phyloP scores from a whole-genome alignment of 371 early-diverging fungal species.

The Sporodiniella umbellata region DNA sequence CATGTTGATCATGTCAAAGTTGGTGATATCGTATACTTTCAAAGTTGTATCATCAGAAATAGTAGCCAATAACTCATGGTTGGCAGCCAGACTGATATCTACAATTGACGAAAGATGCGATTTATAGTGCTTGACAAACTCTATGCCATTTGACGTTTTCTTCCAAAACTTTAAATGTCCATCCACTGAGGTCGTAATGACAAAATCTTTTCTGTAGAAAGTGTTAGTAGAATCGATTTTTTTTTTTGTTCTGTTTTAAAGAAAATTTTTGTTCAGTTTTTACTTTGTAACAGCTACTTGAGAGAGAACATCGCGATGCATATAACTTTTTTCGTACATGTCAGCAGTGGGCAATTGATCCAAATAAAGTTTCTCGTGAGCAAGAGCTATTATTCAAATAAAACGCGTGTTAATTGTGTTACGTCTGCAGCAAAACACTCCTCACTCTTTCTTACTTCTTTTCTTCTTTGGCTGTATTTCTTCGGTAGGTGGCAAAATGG shows the following conservation, averaged over 20 bases:
- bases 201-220: slow-evolving; percentile 71
- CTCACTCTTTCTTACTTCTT: slow-evolving; percentile 24
- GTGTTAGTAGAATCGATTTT: too few species aligned
- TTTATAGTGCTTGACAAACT: slow-evolving; percentile 96
- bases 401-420: not conserved
- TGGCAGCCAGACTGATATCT: slow-evolving; percentile 66
- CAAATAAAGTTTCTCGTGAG: slow-evolving; percentile 77
- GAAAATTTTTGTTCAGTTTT: too few species aligned
- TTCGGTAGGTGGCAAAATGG: slow-evolving; percentile 31
- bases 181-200: slow-evolving; percentile 92
- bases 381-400: slow-evolving; percentile 43
- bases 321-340: slow-evolving; percentile 91
- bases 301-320: slow-evolving; percentile 91
- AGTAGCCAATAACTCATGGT: slow-evolving; percentile 82
- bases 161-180: slow-evolving; percentile 99
- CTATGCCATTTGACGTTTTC: slow-evolving; percentile 88
- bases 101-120: slow-evolving; percentile 72
- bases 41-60: slow-evolving; percentile 79
- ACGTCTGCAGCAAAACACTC: too few species aligned
- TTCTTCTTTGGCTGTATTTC: slow-evolving; percentile 38
- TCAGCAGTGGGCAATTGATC: slow-evolving; percentile 77
- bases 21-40: slow-evolving; percentile 92
- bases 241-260: not conserved
- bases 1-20: slow-evolving; percentile 98
- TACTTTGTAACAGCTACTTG: slow-evolving; percentile 74